These are phyloP conservation scores for Crepidotus variabilis DNA, from an alignment of 768 basidiomycete species.

Conservation along the genomic window DNA sequence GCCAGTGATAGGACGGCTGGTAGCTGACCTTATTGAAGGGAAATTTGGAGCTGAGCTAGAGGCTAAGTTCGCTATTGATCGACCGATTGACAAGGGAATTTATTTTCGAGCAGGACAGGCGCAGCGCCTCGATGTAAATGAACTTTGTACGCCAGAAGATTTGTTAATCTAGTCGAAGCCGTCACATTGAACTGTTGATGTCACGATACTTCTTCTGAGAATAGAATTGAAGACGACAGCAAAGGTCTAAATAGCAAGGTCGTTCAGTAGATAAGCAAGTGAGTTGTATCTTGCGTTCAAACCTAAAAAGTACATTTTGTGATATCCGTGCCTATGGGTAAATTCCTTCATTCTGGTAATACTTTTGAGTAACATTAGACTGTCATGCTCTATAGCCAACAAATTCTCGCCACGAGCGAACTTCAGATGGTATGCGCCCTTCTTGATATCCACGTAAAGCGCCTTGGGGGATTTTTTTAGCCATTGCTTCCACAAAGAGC, in stretches of 20 bases:
- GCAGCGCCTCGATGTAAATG: slow-evolving; percentile 38
- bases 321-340: background rate
- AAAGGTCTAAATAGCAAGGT: background rate
- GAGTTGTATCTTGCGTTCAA: background rate
- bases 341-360: background rate
- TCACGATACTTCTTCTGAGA: no score
- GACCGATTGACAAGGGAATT: slow-evolving; percentile 32
- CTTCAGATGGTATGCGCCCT: slow-evolving; percentile 87
- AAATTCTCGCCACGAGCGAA: slow-evolving; percentile 90
- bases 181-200: no score
- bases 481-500: slow-evolving; percentile 88
- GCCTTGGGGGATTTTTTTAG: slow-evolving; percentile 77
- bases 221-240: background rate
- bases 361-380: background rate
- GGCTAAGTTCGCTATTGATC: slow-evolving; percentile 61
- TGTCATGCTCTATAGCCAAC: slow-evolving; percentile 64
- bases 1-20: slow-evolving; percentile 76
- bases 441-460: slow-evolving; percentile 78
- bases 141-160: slow-evolving; percentile 50
- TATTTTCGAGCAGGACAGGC: slow-evolving; percentile 27
- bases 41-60: slow-evolving; percentile 49
- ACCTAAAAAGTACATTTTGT: background rate
- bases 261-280: background rate
- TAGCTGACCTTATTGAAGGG: slow-evolving; percentile 68
- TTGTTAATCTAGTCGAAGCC: slow-evolving; percentile 15